phyloP scores from a whole-genome alignment of 1,284 basidiomycete species.

The Cutaneotrichosporon dermatis region DNA sequence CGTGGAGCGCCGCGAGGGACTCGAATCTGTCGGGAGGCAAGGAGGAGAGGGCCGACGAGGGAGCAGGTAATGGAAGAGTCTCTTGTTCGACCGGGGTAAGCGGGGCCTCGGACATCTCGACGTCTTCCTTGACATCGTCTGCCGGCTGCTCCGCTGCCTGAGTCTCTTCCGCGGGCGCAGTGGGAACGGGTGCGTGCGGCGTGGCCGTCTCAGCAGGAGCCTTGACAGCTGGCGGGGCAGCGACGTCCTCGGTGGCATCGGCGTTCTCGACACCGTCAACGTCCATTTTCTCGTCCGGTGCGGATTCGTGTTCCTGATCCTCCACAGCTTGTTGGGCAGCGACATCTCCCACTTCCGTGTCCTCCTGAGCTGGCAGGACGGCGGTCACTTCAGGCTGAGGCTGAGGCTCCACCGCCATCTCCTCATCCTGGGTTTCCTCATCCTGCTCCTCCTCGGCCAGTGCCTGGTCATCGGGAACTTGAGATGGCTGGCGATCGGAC shows the following conservation, averaged over 20 bases:
- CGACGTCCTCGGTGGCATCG: background rate
- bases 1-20: background rate
- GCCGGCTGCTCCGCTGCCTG: too few species aligned
- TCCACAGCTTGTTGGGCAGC: too few species aligned
- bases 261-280: conserved; percentile 4
- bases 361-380: background rate
- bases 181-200: background rate
- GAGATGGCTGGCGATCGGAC: conserved; percentile 1
- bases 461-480: background rate
- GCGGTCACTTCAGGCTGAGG: conserved; percentile 7
- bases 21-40: conserved; percentile 5
- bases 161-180: background rate
- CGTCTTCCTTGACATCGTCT: conserved; percentile 1
- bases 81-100: background rate
- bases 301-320: too few species aligned
- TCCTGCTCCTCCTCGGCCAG: background rate
- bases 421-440: background rate
- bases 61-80: background rate
- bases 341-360: too few species aligned
- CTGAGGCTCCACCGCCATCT: conserved; percentile 38
- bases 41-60: conserved; percentile 16
- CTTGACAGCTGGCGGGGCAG: background rate
- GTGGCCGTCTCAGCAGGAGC: background rate
- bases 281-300: conserved; percentile 12
- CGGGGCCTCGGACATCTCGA: background rate